Base-by-base conservation (phyloP, 495 filamentous ascomycete genomes). In the Pyronema omphalodes region DNA sequence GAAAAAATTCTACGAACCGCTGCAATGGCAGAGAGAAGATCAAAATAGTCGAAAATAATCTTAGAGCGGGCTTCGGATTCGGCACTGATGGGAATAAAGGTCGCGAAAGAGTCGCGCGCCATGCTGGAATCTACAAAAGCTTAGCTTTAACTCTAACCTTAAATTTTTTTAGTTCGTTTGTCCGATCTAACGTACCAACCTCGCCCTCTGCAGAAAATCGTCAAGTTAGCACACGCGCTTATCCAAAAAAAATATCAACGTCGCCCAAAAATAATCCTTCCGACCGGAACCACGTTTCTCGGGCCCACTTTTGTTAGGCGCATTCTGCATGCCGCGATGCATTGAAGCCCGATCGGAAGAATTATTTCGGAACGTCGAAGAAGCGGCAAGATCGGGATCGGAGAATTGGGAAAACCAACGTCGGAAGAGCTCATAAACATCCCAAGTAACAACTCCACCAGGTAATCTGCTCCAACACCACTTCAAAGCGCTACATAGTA, bases 381-480 rank as follows among this genome's bases (percentile, higher is more conserved):
- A n/a, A 43, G 39, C 17, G 17, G 12, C 1, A 2, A 17, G 12
- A 43, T 43, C 39, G 12, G 17, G 12, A 43, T 43, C 39, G 12
- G 17, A 17, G 44, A 37, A 51, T 34, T 33, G 23, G 33, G 33
- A n/a, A 51, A 80, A 94, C 88, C 87, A 74, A 83, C 77, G 71
- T 65, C 81, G 86, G 73, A 98, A 98, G 12, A 94, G 71, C 58
- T 96, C 88, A 63, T 98, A 98, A 23, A 85, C 87, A 57, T 94
- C 86, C 93, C 93, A 96, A 50, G 86, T 86, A 46, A 98, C 88
- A 9, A 98, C 80, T 60, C 91, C 91, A 48, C 89, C 88, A 37
- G 82, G 78, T 37, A 98, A 71, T 73, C 91, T 77, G 68, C 86
- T 88, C 91, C 91, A 98, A 67, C 91, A 95, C 91, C 91, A 98